Base-by-base conservation (phyloP, 1,139 yeast genomes). In the Lodderomyces metapsilosis region DNA sequence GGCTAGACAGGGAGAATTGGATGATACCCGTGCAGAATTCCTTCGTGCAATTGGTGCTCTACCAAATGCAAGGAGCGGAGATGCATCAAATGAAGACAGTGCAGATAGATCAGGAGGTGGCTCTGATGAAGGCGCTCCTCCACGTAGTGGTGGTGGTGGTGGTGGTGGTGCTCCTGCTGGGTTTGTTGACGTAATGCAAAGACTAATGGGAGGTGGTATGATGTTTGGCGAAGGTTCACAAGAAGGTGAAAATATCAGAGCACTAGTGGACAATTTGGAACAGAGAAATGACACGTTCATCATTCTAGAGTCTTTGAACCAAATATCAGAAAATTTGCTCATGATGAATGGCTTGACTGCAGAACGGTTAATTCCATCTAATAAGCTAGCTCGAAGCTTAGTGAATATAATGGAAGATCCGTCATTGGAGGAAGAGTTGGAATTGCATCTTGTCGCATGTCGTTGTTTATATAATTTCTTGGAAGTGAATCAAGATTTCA, bases 401-500 rank as follows among this genome's bases (percentile, higher is more conserved):
- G 78, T 86, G 2, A 63, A 64, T 4, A 73, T 89, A 9, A 66
- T 92, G 64, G 68, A 71, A 17, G 82, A 80, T 44, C 82, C 86
- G 0, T 43, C 56, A 3, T 71, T 82, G 42, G 76, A 74, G 21
- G 88, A 81, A 17, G 86, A 84, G 50, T 68, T 88, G 37, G 97
- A 92, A 55, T 60, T 91, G 30, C 92, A 87, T 57, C 64, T 92
- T 35, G 84, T 87, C 39, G 86, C 95, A 0, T 88, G 96, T 55
- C 76, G 97, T 39, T 87, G 96, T 57, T 67, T 91, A 17, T 85
- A 87, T 59, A 91, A 88, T 58, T 66, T 91, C 40, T 66, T 89
- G 46, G 97, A 89, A 56, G 88, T 86, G 4, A 77, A 84, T 49
- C 80, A 81, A 16, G 84, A 84, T 38, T 78, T 82, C 38, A 76